A percentile compares a stretch with the other conserved stretches of the same genome.
phyloP scores from a whole-genome alignment of 2,329 filamentous ascomycete genomes.

The Proliferodiscus dingleyae region DNA sequence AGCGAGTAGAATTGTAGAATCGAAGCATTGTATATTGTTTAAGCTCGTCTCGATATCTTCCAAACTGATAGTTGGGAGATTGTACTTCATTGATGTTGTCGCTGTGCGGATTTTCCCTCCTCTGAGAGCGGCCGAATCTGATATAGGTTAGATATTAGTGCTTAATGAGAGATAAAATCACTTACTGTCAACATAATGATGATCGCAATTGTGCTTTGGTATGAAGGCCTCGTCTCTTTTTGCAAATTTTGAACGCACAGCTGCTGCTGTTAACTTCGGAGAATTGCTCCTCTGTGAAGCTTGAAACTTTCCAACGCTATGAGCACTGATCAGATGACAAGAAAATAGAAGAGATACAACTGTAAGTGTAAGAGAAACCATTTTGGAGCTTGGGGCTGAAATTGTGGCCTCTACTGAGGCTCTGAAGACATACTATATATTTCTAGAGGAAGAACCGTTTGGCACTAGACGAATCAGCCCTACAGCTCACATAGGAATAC shows the following conservation, averaged over 20 bases:
- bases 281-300: slow-evolving; percentile 9
- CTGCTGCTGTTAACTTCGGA: slow-evolving; percentile 7
- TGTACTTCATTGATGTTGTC: slow-evolving; percentile 17
- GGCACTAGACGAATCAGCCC: too few species aligned
- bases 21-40: slow-evolving; percentile 8
- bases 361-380: slow-evolving; percentile 1
- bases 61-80: slow-evolving; percentile 14
- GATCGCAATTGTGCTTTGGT: slow-evolving; percentile 10
- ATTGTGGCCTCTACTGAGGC: too few species aligned
- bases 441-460: too few species aligned
- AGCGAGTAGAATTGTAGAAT: slow-evolving; percentile 7
- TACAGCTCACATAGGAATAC: too few species aligned
- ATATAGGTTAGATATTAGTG: background rate
- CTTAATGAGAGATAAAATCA: background rate
- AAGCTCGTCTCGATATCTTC: slow-evolving; percentile 16
- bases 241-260: slow-evolving; percentile 4
- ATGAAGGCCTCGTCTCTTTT: slow-evolving; percentile 12
- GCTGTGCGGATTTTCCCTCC: slow-evolving; percentile 10
- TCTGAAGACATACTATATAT: too few species aligned
- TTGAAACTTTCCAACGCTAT: background rate
- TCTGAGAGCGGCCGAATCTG: slow-evolving; percentile 6
- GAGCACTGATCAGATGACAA: slow-evolving; percentile 1
- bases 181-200: slow-evolving; percentile 19
- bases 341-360: background rate
- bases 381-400: background rate